Evolutionary conservation across 2,329 filamentous ascomycete genomes (phyloP).

Genomic region (Ceratocystis cacaofunesta): DNA sequence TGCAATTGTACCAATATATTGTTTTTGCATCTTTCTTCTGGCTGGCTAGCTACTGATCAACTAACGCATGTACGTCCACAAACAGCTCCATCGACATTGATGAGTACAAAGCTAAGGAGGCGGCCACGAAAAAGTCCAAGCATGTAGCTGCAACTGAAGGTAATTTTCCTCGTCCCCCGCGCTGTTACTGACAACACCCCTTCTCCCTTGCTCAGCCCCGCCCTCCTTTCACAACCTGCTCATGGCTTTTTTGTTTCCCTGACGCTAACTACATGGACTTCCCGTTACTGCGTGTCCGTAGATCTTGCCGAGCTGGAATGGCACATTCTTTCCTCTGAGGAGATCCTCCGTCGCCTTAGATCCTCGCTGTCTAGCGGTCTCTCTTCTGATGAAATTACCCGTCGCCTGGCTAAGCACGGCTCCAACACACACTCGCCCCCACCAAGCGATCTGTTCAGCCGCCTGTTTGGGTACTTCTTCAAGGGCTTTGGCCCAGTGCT

Average conservation of each 20-base stretch:
- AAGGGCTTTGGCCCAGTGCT: slow-evolving; percentile 62
- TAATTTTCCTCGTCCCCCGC: neutral
- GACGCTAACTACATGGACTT: neutral
- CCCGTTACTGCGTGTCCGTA: slow-evolving; percentile 20
- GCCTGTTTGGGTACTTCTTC: slow-evolving; percentile 49
- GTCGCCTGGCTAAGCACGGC: slow-evolving; percentile 45
- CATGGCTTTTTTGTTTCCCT: neutral
- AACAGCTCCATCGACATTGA: slow-evolving; percentile 40
- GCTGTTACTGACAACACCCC: neutral
- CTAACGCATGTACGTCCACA: neutral
- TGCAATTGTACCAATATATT: neutral
- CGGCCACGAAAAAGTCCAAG: slow-evolving; percentile 19
- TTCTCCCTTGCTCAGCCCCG: neutral
- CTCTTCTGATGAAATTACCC: slow-evolving; percentile 40
- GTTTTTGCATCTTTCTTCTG: too few species aligned
- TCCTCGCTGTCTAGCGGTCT: slow-evolving; percentile 44
- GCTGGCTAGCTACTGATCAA: neutral
- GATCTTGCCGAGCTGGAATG: slow-evolving; percentile 51
- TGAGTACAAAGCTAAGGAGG: slow-evolving; percentile 35
- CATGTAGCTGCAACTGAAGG: slow-evolving; percentile 5
- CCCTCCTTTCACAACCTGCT: neutral
- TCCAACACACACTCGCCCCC: slow-evolving; percentile 52
- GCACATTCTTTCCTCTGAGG: slow-evolving; percentile 45
- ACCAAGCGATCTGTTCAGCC: slow-evolving; percentile 43
- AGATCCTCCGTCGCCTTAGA: slow-evolving; percentile 44